Evolutionary conservation across 2,329 filamentous ascomycete species (phyloP).

Genomic region (Fusarium sp.): DNA sequence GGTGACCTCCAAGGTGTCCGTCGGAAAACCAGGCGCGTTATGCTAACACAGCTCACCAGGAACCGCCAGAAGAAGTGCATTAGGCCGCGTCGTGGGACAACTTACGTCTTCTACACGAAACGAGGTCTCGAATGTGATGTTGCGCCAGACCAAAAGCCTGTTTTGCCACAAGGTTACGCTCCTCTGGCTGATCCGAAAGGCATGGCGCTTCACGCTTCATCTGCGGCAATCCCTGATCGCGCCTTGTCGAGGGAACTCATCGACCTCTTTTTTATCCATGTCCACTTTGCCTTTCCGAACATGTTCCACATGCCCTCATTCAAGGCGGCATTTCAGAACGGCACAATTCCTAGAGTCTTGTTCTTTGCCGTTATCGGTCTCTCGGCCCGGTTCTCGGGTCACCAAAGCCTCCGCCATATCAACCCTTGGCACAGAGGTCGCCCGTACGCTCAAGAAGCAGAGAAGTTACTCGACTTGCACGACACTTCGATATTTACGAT

Average conservation of each 20-base stretch:
- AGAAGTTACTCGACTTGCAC: conserved; percentile 8
- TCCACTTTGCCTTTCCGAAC: conserved; percentile 8
- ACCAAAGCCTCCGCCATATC: neutral
- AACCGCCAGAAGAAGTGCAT: conserved; percentile 16
- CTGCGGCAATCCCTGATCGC: neutral
- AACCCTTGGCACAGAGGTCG: conserved; percentile 11
- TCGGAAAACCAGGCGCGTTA: neutral
- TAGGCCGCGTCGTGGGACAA: conserved; percentile 1
- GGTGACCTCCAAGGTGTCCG: neutral
- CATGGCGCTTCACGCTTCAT: neutral
- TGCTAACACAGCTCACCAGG: neutral
- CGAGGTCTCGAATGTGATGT: conserved; percentile 4
- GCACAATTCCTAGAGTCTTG: neutral
- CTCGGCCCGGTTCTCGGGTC: neutral
- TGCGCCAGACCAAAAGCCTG: neutral
- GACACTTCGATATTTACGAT: conserved; percentile 5
- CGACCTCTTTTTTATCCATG: conserved; percentile 6
- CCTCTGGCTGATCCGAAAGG: neutral
- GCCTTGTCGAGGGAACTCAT: conserved; percentile 7
- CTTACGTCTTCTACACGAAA: conserved; percentile 2
- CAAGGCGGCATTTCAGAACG: neutral
- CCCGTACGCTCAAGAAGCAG: conserved; percentile 1
- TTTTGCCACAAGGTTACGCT: neutral
- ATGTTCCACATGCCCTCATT: conserved; percentile 9
- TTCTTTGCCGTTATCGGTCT: neutral